These are phyloP conservation scores for Trichosanthes cucumerina DNA, from an alignment of 306 rosid genomes.

Conservation along the genomic window DNA sequence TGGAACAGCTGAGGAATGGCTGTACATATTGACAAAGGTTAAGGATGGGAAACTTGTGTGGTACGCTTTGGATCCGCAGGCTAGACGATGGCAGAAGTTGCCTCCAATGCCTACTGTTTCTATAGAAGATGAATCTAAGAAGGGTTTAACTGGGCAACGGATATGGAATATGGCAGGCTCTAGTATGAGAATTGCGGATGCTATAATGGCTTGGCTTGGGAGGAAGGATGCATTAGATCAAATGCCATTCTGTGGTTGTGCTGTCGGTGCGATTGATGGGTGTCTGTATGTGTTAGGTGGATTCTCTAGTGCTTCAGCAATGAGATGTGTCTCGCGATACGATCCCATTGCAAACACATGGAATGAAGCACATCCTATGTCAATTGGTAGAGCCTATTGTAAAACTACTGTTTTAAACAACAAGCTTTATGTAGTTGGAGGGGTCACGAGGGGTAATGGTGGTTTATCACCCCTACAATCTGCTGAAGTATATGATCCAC, in stretches of 20 bases:
- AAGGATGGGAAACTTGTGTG: slow-evolving; percentile 57
- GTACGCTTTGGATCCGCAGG: slow-evolving; percentile 73
- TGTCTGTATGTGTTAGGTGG: slow-evolving; percentile 90
- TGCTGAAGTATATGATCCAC: slow-evolving; percentile 87
- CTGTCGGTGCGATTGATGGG: slow-evolving; percentile 74
- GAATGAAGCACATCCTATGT: slow-evolving; percentile 68
- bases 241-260: slow-evolving; percentile 88
- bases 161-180: slow-evolving; percentile 71
- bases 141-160: slow-evolving; percentile 45
- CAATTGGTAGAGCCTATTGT: slow-evolving; percentile 74
- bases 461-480: slow-evolving; percentile 84
- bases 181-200: slow-evolving; percentile 57
- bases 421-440: slow-evolving; percentile 93
- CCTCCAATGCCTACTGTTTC: slow-evolving; percentile 62
- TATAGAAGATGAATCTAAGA: slow-evolving; percentile 42
- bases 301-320: slow-evolving; percentile 64
- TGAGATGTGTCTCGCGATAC: slow-evolving; percentile 73
- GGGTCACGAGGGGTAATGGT: slow-evolving; percentile 74
- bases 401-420: slow-evolving; percentile 74
- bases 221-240: slow-evolving; percentile 57
- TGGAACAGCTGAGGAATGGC: slow-evolving; percentile 82
- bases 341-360: slow-evolving; percentile 58
- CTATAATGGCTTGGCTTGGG: slow-evolving; percentile 75
- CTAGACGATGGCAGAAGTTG: slow-evolving; percentile 72
- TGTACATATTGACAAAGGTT: slow-evolving; percentile 61